phyloP scores from a whole-genome alignment of 1,139 yeast species.

The Saccharomyces hybrid region DNA sequence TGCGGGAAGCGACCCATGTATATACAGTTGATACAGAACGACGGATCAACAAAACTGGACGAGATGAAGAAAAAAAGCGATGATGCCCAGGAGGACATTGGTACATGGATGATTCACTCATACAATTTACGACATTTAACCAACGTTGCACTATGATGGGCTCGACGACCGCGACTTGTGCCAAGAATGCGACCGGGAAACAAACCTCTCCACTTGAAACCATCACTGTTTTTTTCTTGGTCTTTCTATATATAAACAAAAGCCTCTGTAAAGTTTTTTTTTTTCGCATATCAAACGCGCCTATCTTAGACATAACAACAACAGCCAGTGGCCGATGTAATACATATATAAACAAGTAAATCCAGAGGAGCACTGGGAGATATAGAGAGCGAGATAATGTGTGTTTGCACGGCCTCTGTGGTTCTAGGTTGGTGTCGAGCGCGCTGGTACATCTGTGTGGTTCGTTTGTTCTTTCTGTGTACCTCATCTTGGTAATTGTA shows the following conservation, averaged over 20 bases:
- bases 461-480: background rate
- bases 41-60: background rate
- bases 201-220: background rate
- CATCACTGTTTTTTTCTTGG: background rate
- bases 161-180: background rate
- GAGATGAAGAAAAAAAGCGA: background rate
- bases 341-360: background rate
- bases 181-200: background rate
- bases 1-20: background rate
- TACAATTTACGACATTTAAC: background rate
- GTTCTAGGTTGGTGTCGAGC: background rate
- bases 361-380: too few relatives aligned
- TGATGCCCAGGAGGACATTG: background rate
- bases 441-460: background rate
- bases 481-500: background rate
- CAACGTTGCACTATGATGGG: constrained; percentile 1
- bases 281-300: constrained; percentile 1
- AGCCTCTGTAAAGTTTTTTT: constrained; percentile 1
- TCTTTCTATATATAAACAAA: background rate
- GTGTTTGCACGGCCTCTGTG: background rate
- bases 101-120: background rate
- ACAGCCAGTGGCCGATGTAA: background rate
- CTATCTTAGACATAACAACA: background rate
- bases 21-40: background rate
- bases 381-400: background rate